phyloP scores from a whole-genome alignment of 345 rosid genomes.

The Lumnitzera racemosa region DNA sequence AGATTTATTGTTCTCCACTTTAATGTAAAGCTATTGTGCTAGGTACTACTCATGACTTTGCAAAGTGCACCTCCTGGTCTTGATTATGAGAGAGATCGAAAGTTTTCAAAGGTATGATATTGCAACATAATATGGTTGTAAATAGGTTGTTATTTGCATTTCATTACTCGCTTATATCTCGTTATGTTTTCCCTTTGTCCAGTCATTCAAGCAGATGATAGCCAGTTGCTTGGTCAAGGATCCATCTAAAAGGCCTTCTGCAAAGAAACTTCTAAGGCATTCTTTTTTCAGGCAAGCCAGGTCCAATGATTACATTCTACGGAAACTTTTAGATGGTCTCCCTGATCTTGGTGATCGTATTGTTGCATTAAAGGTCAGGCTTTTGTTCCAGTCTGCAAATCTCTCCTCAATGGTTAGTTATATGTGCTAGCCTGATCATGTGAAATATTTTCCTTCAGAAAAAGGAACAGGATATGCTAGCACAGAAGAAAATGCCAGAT shows the following conservation, averaged over 20 bases:
- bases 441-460: slow-evolving; percentile 26
- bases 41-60: slow-evolving; percentile 99
- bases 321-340: slow-evolving; percentile 79
- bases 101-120: slow-evolving; percentile 76
- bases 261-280: slow-evolving; percentile 74
- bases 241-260: slow-evolving; percentile 90
- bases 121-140: slow-evolving; percentile 1
- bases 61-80: slow-evolving; percentile 99
- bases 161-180: slow-evolving; percentile 1
- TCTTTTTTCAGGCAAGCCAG: slow-evolving; percentile 97
- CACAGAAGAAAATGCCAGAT: slow-evolving; percentile 98
- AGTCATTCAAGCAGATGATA: slow-evolving; percentile 99
- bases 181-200: slow-evolving; percentile 17
- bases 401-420: neutral
- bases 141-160: neutral
- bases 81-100: slow-evolving; percentile 91
- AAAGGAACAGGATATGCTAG: slow-evolving; percentile 99
- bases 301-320: slow-evolving; percentile 73
- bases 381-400: neutral
- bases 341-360: slow-evolving; percentile 96
- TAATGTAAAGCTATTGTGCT: slow-evolving; percentile 17
- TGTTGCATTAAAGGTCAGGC: slow-evolving; percentile 68
- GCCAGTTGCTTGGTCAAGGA: slow-evolving; percentile 99
- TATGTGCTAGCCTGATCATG: slow-evolving; percentile 1
- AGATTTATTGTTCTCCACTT: slow-evolving; percentile 9